These are phyloP conservation scores for Cutaneotrichosporon mucoides DNA, from an alignment of 1,284 basidiomycete species.

Conservation along the genomic window DNA sequence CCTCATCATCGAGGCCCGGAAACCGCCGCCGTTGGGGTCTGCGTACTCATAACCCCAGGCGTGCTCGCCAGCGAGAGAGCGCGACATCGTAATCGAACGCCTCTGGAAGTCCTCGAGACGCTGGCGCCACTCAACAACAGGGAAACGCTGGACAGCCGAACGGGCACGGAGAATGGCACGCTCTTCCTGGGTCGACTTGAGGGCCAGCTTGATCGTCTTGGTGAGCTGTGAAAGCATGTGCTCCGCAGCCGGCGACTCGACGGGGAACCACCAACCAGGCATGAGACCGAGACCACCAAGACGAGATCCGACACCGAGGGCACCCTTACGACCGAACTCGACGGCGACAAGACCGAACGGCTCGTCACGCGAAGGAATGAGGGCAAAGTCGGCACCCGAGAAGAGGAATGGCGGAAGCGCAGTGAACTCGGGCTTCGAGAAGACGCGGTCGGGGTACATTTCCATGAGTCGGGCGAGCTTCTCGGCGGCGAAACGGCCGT, in stretches of 20 bases:
- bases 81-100: conserved; percentile 70
- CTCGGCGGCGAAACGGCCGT: conserved; percentile 88
- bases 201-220: conserved; percentile 87
- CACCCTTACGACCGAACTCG: conserved; percentile 91
- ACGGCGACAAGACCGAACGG: conserved; percentile 92
- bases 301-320: conserved; percentile 85
- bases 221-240: conserved; percentile 93
- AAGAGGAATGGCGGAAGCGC: conserved; percentile 87
- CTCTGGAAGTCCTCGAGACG: conserved; percentile 89
- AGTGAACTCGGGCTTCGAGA: conserved; percentile 89
- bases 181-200: conserved; percentile 84
- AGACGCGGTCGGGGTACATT: conserved; percentile 86
- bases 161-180: conserved; percentile 84
- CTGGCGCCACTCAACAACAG: conserved; percentile 92
- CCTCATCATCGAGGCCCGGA: neutral
- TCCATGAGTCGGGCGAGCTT: conserved; percentile 89
- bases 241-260: conserved; percentile 80
- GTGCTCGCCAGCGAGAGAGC: conserved; percentile 62
- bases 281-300: conserved; percentile 89
- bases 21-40: conserved; percentile 12
- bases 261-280: conserved; percentile 98
- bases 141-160: conserved; percentile 90
- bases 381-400: conserved; percentile 86
- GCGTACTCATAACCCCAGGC: conserved; percentile 60
- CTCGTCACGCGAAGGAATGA: conserved; percentile 90